A percentile compares a stretch with the other conserved stretches of the same genome.
Conservation (phyloP, 139 green algal species). For the Volvox reticuliferus region DNA sequence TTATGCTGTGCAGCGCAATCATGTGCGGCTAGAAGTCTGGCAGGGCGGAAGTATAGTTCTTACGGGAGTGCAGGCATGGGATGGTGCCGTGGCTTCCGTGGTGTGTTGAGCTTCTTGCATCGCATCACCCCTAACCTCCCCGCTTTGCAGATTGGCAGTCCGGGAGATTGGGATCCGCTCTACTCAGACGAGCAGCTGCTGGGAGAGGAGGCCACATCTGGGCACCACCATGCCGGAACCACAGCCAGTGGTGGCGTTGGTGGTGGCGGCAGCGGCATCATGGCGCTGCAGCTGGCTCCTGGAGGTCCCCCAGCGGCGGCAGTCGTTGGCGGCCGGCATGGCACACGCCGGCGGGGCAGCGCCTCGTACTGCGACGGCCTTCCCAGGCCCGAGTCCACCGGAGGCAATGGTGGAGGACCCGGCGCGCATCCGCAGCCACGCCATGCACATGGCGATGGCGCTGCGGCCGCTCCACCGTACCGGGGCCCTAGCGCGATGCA, state of each 20-base stretch:
- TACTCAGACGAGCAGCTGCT: slow-evolving; percentile 39
- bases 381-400: neutral
- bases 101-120: too few species aligned
- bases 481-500: slow-evolving; percentile 34
- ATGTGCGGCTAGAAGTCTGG: too few species aligned
- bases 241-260: neutral
- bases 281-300: neutral
- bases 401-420: neutral
- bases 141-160: slow-evolving; percentile 32
- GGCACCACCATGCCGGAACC: neutral
- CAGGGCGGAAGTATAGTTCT: too few species aligned
- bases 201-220: neutral
- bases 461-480: neutral
- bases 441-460: slow-evolving; percentile 6
- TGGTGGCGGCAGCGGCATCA: neutral
- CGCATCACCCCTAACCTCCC: too few species aligned
- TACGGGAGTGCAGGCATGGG: too few species aligned
- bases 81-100: too few species aligned
- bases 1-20: too few species aligned
- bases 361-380: neutral
- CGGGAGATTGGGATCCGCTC: slow-evolving; percentile 70
- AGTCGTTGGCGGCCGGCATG: neutral
- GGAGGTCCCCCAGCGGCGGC: neutral
- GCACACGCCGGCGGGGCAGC: neutral
- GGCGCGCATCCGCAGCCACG: neutral